Evolutionary conservation across 129 eudicot species (phyloP), one percentile per base, ranked within the genome.

Genomic region (Flaveria robusta): DNA sequence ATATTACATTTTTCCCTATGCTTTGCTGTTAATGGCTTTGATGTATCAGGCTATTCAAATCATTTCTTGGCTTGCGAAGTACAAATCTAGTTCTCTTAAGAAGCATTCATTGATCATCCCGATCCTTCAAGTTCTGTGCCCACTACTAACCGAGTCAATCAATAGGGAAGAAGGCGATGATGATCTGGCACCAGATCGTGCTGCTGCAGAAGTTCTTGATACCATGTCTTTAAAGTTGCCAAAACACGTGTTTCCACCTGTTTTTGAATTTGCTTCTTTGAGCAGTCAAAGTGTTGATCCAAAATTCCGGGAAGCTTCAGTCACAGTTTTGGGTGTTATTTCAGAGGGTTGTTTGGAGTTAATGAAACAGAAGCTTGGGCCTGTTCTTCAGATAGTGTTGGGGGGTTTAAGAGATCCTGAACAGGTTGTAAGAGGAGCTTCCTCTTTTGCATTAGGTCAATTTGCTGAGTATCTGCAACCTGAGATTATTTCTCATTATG

Each of bases 391-490:
- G 52, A 93, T 93, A 65, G 98, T 89, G 60, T 87, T 90, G 74
- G 98, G 97, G 59, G 90, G 90, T 81, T 81, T 93, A 64, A 86
- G 98, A 85, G 98, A 93, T 76, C 92, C 96, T 56, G 97, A 93
- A 71, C 97, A 88, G 85, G 89, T 93, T 88, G 98, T 93, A 50
- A 83, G 98, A 78, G 98, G 98, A 11, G 97, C 98, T 79, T 93
- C 98, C 37, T 86, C 98, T 3, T 93, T 93, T 84, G 97, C 98
- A 7, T 85, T 93, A 71, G 97, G 97, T 72, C 98, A 93, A 62
- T 93, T 93, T 82, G 96, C 98, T 9, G 98, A 93, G 84, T 83
- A 93, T 82, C 76, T 93, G 85, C 98, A 93, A 85, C 98, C 98
- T 69, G 98, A 93, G 87, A 93, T 93, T 66, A 78, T 85, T 47